A percentile compares a stretch with the other conserved stretches of the same genome.
Conservation (phyloP, 2,329 filamentous ascomycete species). For the Diplocarpon mali region DNA sequence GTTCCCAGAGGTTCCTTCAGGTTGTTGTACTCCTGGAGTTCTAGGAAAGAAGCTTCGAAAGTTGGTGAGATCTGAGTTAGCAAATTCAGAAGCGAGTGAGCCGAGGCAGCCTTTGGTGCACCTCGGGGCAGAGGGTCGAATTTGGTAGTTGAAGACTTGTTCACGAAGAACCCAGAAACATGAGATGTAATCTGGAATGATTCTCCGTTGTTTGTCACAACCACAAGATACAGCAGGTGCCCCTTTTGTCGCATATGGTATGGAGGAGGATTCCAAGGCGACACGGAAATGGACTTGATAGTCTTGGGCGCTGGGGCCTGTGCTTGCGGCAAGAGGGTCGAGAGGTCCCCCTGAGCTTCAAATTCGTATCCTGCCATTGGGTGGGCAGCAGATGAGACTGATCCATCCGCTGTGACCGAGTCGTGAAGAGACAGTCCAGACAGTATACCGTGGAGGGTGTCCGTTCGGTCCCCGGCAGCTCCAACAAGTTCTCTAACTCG, state of each 20-base stretch:
- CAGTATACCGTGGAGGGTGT: conserved; percentile 74
- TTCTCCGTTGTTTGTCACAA: conserved; percentile 89
- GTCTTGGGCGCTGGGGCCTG: conserved; percentile 71
- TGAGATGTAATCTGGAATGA: conserved; percentile 89
- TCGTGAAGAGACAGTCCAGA: conserved; percentile 84
- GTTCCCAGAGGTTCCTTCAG: conserved; percentile 79
- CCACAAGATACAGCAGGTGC: conserved; percentile 80
- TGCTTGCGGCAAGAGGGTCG: conserved; percentile 58
- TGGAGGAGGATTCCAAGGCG: conserved; percentile 92
- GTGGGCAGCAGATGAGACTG: conserved; percentile 34
- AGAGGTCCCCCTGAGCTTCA: conserved; percentile 53
- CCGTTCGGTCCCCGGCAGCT: conserved; percentile 77
- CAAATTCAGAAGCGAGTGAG: conserved; percentile 79
- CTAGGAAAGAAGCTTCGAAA: conserved; percentile 64
- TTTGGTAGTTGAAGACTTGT: conserved; percentile 89
- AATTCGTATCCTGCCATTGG: conserved; percentile 69
- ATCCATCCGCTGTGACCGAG: conserved; percentile 40
- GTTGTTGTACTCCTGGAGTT: conserved; percentile 75
- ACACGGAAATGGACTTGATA: conserved; percentile 78
- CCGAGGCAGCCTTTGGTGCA: conserved; percentile 63
- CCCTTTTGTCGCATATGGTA: conserved; percentile 84
- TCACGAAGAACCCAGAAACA: conserved; percentile 92
- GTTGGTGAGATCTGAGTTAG: conserved; percentile 72
- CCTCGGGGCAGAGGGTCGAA: conserved; percentile 82
- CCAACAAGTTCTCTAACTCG: conserved; percentile 88